Percentiles rank a stretch among this genome's conserved stretches.
Conservation (phyloP, 1,284 basidiomycete genomes). For the Boletus semigastroideus region DNA sequence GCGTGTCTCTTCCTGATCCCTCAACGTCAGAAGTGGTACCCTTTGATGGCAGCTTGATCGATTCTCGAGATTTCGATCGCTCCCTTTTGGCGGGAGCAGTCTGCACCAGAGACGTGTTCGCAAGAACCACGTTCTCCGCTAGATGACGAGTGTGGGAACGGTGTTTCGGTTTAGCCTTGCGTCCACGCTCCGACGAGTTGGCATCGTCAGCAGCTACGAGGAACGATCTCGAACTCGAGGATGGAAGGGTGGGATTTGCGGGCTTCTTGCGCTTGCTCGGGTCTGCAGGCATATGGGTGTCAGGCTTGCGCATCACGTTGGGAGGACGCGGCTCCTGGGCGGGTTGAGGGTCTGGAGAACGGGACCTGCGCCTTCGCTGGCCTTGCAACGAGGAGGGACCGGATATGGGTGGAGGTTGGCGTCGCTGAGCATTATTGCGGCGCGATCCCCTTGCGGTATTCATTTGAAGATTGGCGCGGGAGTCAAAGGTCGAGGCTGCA, state of each 20-base stretch:
- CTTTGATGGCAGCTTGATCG: constrained; percentile 20
- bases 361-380: constrained; percentile 28
- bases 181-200: constrained; percentile 30
- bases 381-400: constrained; percentile 14
- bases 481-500: neutral
- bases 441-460: constrained; percentile 25
- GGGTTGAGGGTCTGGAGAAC: constrained; percentile 25
- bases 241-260: constrained; percentile 14
- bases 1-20: constrained; percentile 22
- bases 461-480: constrained; percentile 11
- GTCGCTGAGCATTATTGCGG: constrained; percentile 23
- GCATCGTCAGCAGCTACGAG: constrained; percentile 28
- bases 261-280: constrained; percentile 33
- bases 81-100: constrained; percentile 19
- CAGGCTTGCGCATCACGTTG: constrained; percentile 16
- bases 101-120: constrained; percentile 11
- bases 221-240: constrained; percentile 23
- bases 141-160: constrained; percentile 29
- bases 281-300: constrained; percentile 16
- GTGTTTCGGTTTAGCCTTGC: constrained; percentile 31
- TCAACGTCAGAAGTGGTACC: constrained; percentile 28
- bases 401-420: constrained; percentile 18
- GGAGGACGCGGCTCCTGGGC: constrained; percentile 12
- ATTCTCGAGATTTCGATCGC: constrained; percentile 33
- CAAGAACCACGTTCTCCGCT: constrained; percentile 22